Evolutionary conservation across 2,329 filamentous ascomycete species (phyloP).

Genomic region (Leptoxyphium fumago): DNA sequence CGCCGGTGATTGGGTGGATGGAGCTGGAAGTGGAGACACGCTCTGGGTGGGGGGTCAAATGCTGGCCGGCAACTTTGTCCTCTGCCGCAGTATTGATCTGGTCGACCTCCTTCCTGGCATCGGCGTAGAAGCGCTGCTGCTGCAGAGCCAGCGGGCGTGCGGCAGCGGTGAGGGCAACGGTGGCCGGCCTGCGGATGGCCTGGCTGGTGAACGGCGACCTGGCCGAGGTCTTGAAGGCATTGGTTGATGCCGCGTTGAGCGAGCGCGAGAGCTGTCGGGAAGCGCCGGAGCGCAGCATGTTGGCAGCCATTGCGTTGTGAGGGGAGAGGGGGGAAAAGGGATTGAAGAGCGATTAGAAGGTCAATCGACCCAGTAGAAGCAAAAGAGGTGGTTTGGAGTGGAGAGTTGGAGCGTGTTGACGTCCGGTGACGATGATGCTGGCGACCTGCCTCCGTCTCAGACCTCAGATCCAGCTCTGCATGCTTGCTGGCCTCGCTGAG

Average conservation of each 20-base stretch:
- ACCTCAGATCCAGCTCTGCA: too few species aligned
- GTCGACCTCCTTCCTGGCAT: conserved; percentile 20
- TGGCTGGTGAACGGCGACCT: conserved; percentile 26
- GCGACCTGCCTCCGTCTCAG: too few species aligned
- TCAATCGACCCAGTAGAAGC: not conserved
- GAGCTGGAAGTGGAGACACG: conserved; percentile 45
- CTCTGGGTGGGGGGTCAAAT: conserved; percentile 45
- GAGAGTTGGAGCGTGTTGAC: not conserved
- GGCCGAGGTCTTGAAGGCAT: conserved; percentile 18
- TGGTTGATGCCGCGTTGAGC: conserved; percentile 15
- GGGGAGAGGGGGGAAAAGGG: conserved; percentile 5
- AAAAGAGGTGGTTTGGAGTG: not conserved
- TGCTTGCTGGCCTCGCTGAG: too few species aligned
- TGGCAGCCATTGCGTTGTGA: conserved; percentile 3
- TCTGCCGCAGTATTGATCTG: conserved; percentile 44
- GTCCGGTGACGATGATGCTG: too few species aligned
- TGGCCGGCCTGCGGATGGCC: conserved; percentile 18
- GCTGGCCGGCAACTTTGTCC: conserved; percentile 37
- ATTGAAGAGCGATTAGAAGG: not conserved
- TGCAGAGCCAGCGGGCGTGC: conserved; percentile 21
- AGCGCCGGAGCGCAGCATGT: conserved; percentile 31
- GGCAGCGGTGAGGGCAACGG: conserved; percentile 9
- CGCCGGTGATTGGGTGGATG: conserved; percentile 25
- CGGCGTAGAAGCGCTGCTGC: conserved; percentile 8
- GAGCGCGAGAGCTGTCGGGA: conserved; percentile 27